A percentile compares a stretch with the other conserved stretches of the same genome.
Conservation (phyloP, 208 protist species). For the Acanthamoeba castellanii region DNA sequence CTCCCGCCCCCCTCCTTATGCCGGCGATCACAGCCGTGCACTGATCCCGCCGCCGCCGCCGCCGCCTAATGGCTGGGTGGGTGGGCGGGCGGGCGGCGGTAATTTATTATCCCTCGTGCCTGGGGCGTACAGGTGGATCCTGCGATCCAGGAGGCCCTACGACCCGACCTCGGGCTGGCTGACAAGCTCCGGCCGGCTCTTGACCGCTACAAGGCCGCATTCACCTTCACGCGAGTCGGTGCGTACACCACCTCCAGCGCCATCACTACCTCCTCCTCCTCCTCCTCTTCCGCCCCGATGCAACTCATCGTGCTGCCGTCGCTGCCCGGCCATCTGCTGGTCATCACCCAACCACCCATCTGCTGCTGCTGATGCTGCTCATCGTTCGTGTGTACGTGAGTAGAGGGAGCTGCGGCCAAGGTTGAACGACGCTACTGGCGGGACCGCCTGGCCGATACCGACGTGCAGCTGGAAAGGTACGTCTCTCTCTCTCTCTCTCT, state of each 20-base stretch:
- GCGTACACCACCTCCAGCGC: too few species aligned
- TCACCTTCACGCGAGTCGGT: not conserved
- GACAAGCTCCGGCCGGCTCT: not conserved
- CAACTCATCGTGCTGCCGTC: too few species aligned
- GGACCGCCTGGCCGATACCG: not conserved
- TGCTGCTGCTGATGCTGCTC: too few species aligned
- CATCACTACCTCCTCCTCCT: not conserved
- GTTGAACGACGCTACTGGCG: slow-evolving; percentile 41
- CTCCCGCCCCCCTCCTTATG: slow-evolving; percentile 72
- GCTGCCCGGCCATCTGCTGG: too few species aligned
- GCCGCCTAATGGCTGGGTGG: too few species aligned
- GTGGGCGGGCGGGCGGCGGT: too few species aligned
- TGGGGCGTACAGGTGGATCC: slow-evolving; percentile 12
- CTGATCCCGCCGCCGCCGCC: too few species aligned
- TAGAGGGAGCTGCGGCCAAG: not conserved
- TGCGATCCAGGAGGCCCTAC: slow-evolving; percentile 28
- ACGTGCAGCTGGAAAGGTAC: slow-evolving; percentile 6
- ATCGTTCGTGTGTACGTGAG: too few species aligned
- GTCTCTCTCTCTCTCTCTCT: too few species aligned
- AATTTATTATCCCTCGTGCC: too few species aligned
- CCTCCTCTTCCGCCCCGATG: too few species aligned
- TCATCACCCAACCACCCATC: too few species aligned
- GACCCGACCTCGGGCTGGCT: slow-evolving; percentile 71
- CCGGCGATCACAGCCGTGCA: slow-evolving; percentile 33
- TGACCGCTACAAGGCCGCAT: not conserved